A percentile compares a stretch with the other conserved stretches of the same genome.
phyloP scores from a whole-genome alignment of 2,329 filamentous ascomycete species.

The Nemania abortiva region DNA sequence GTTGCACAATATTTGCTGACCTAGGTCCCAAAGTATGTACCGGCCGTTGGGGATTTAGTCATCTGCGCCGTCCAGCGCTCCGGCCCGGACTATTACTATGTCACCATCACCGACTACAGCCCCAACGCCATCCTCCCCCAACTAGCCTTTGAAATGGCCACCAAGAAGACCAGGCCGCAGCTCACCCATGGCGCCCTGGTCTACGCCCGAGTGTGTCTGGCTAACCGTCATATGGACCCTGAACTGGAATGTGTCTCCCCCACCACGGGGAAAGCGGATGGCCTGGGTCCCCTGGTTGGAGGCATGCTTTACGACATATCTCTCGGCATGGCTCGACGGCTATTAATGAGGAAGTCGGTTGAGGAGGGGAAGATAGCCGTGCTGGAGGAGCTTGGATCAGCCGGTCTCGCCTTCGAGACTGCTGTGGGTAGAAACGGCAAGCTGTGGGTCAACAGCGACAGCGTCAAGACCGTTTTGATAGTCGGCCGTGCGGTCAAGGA shows the following conservation, averaged over 20 bases:
- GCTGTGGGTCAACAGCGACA: slow-evolving; percentile 90
- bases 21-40: slow-evolving; percentile 73
- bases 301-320: slow-evolving; percentile 90
- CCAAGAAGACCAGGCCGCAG: slow-evolving; percentile 89
- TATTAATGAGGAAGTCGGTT: slow-evolving; percentile 74
- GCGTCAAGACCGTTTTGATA: slow-evolving; percentile 76
- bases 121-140: slow-evolving; percentile 79
- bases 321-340: slow-evolving; percentile 81
- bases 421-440: slow-evolving; percentile 92
- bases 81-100: slow-evolving; percentile 82
- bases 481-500: slow-evolving; percentile 83
- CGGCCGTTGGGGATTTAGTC: slow-evolving; percentile 84
- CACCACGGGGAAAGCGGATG: slow-evolving; percentile 87
- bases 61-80: slow-evolving; percentile 87
- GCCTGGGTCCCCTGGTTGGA: slow-evolving; percentile 82
- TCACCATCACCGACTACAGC: slow-evolving; percentile 76
- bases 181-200: slow-evolving; percentile 81
- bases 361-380: slow-evolving; percentile 76
- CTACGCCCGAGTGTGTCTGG: slow-evolving; percentile 85
- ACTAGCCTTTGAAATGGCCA: slow-evolving; percentile 91
- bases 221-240: slow-evolving; percentile 85
- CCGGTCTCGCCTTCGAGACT: slow-evolving; percentile 89
- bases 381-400: slow-evolving; percentile 80
- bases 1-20: slow-evolving; percentile 42
- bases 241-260: slow-evolving; percentile 92